These are phyloP conservation scores for Themeda triandra DNA, from an alignment of 176 grass and related monocot genomes.

Conservation along the genomic window DNA sequence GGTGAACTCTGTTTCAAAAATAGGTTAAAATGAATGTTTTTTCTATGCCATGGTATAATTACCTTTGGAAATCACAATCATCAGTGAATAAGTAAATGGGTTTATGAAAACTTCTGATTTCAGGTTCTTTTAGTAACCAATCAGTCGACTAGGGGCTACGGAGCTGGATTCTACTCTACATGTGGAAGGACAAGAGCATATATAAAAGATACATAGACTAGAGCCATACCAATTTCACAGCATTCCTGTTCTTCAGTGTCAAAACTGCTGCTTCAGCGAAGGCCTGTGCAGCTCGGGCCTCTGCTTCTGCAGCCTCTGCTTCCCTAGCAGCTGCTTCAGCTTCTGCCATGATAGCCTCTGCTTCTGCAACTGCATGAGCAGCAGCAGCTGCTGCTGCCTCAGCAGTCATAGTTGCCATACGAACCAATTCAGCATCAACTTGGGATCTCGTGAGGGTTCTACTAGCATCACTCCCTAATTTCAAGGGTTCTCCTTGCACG, in stretches of 20 bases:
- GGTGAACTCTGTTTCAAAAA: neutral
- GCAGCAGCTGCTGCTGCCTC: constrained; percentile 62
- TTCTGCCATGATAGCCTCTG: constrained; percentile 83
- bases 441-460: constrained; percentile 54
- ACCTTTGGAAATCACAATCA: neutral
- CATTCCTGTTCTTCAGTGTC: constrained; percentile 58
- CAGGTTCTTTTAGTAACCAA: neutral
- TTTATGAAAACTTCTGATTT: neutral
- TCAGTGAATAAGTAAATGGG: neutral
- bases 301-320: constrained; percentile 76
- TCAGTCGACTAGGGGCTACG: neutral
- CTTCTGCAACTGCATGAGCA: constrained; percentile 73
- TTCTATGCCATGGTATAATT: neutral
- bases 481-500: constrained; percentile 43
- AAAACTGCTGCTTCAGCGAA: constrained; percentile 66
- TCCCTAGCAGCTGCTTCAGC: constrained; percentile 78
- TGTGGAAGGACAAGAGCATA: constrained; percentile 2
- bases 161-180: neutral
- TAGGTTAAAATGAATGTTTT: neutral
- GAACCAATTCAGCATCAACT: constrained; percentile 72
- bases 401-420: constrained; percentile 68
- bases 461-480: constrained; percentile 46
- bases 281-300: constrained; percentile 75
- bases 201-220: constrained; percentile 1
- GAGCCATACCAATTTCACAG: constrained; percentile 54